phyloP scores from a whole-genome alignment of 2,329 filamentous ascomycete genomes.

The Exserohilum rostratum region DNA sequence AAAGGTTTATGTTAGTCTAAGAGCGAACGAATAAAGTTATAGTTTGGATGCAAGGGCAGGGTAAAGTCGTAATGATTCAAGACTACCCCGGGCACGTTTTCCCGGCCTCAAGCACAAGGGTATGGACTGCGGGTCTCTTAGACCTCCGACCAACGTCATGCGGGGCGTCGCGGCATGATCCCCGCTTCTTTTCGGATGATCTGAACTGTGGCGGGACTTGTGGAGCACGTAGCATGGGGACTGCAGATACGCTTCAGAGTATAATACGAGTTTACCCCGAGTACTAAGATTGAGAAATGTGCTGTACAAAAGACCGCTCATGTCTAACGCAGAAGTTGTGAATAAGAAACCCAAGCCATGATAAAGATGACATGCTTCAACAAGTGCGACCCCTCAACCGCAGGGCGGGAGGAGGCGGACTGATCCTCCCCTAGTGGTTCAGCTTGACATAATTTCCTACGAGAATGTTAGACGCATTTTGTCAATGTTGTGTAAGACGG shows the following conservation, averaged over 20 bases:
- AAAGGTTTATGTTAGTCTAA: not conserved
- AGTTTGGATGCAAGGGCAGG: not conserved
- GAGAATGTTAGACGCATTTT: constrained; percentile 29
- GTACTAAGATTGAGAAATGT: constrained; percentile 3
- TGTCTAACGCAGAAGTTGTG: constrained; percentile 7
- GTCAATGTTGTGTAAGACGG: not conserved
- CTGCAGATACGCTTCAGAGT: not conserved
- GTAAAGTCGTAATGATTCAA: not conserved
- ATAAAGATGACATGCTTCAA: constrained; percentile 4
- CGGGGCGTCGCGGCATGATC: constrained; percentile 17
- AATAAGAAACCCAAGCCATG: constrained; percentile 1
- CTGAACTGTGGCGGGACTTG: constrained; percentile 16
- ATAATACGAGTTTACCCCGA: not conserved
- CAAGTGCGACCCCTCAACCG: constrained; percentile 21
- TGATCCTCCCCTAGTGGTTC: constrained; percentile 31
- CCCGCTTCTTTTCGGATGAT: constrained; percentile 4
- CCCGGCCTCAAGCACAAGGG: not conserved
- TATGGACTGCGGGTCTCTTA: constrained; percentile 8
- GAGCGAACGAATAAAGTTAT: not conserved
- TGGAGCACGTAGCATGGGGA: not conserved
- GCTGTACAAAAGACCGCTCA: constrained; percentile 1
- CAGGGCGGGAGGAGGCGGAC: not conserved
- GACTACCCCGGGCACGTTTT: not conserved
- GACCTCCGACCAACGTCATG: constrained; percentile 24
- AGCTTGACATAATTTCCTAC: constrained; percentile 53